Evolutionary conservation across 148 eudicot genomes (phyloP), one percentile per base, ranked within the genome.

Genomic region (Dianthus caryophyllus): DNA sequence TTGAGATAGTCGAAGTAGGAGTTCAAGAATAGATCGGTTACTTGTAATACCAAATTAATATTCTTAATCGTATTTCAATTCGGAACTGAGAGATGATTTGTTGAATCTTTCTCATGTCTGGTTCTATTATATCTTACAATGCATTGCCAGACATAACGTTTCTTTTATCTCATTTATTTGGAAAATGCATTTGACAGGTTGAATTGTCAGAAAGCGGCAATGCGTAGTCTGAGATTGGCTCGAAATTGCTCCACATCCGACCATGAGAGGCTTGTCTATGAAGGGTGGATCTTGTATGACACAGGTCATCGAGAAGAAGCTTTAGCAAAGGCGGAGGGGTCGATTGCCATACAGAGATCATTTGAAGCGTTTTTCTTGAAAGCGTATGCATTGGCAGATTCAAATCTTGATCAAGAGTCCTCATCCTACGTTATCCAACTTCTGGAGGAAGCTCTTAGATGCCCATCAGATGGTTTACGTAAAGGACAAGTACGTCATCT

Each of bases 241-340:
- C 82, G 91, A 51, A 82, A 88, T 62, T 78, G 82, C 71, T 81
- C 97, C 31, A 64, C 81, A 36, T 85, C 87, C 66, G 89, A 88
- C 59, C 95, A 85, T 58, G 97, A 90, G 78, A 84, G 81, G 65
- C 88, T 90, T 62, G 89, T 90, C 49, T 90, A 90, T 66, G 95
- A 90, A 81, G 95, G 95, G 66, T 88, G 95, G 97, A 81, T 90
- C 66, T 75, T 90, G 71, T 90, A 88, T 72, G 97, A 90, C 65
- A 90, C 95, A 6, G 97, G 97, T 53, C 95, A 90, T 67, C 89
- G 91, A 27, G 89, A 84, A 77, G 95, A 90, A 81, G 97, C 91
- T 30, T 77, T 90, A 77, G 81, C 81, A 47, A 90, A 88, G 83
- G 91, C 97, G 24, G 95, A 88, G 73, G 91, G 84, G 71, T 88